A percentile compares a stretch with the other conserved stretches of the same genome.
These are phyloP conservation scores for Oenanthe javanica DNA, from an alignment of 140 eudicot species.

Conservation along the genomic window DNA sequence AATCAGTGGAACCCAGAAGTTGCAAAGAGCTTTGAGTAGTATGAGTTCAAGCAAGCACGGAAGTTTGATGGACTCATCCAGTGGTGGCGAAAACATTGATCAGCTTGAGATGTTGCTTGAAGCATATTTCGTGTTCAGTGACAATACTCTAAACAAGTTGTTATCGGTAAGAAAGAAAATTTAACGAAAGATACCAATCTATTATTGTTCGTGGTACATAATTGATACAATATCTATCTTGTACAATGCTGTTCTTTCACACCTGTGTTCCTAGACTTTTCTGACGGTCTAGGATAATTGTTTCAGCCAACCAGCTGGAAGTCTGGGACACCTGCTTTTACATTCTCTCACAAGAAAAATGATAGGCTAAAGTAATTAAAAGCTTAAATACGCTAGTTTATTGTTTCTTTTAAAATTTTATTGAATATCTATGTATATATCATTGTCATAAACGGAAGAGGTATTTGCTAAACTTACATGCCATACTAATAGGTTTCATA, in stretches of 20 bases:
- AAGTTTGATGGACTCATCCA: slow-evolving; percentile 70
- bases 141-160: slow-evolving; percentile 76
- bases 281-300: background rate
- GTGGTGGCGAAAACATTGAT: slow-evolving; percentile 69
- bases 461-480: background rate
- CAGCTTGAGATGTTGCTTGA: slow-evolving; percentile 98
- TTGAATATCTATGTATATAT: background rate
- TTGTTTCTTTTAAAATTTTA: background rate
- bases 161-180: slow-evolving; percentile 59
- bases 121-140: slow-evolving; percentile 85
- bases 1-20: slow-evolving; percentile 27
- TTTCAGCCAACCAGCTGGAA: background rate
- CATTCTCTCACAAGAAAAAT: background rate
- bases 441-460: background rate
- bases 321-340: background rate
- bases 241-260: background rate
- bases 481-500: background rate
- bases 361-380: background rate
- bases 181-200: background rate
- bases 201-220: background rate
- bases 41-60: slow-evolving; percentile 71
- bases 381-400: background rate
- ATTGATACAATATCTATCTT: background rate
- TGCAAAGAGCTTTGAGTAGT: slow-evolving; percentile 82
- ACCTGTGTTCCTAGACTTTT: background rate